Evolutionary conservation across 1,284 basidiomycete species (phyloP).

Genomic region (Amylostereum areolatum): DNA sequence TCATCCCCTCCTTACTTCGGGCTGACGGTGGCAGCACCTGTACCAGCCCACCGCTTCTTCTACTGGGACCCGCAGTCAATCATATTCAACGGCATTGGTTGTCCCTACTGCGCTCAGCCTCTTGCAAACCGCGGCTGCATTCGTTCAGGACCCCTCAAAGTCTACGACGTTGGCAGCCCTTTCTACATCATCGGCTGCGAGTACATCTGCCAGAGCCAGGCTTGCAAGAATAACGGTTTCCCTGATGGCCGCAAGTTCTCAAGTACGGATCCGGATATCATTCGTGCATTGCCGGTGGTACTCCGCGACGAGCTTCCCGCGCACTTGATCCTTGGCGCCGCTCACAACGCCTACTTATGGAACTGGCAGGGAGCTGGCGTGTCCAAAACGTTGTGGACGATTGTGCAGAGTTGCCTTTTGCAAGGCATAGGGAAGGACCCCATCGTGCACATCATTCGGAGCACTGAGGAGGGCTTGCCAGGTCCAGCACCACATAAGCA

Average conservation of each 20-base stretch:
- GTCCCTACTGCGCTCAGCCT: slow-evolving; percentile 51
- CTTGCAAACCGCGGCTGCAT: slow-evolving; percentile 63
- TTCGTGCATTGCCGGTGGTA: slow-evolving; percentile 56
- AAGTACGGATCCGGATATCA: slow-evolving; percentile 62
- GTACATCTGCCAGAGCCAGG: slow-evolving; percentile 51
- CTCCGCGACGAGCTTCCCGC: slow-evolving; percentile 70
- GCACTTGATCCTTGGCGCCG: slow-evolving; percentile 42
- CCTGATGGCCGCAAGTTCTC: slow-evolving; percentile 56
- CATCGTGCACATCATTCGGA: slow-evolving; percentile 48
- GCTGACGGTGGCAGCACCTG: slow-evolving; percentile 63
- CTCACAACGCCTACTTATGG: slow-evolving; percentile 46
- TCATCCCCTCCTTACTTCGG: slow-evolving; percentile 68
- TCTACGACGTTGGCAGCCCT: slow-evolving; percentile 68
- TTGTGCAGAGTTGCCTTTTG: slow-evolving; percentile 51
- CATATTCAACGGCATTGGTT: slow-evolving; percentile 69
- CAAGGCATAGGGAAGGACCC: slow-evolving; percentile 52
- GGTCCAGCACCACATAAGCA: slow-evolving; percentile 24
- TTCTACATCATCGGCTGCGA: slow-evolving; percentile 79
- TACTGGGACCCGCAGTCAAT: slow-evolving; percentile 77
- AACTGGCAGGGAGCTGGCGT: slow-evolving; percentile 68
- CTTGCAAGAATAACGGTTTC: slow-evolving; percentile 39
- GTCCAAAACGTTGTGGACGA: slow-evolving; percentile 60
- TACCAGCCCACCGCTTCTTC: slow-evolving; percentile 65
- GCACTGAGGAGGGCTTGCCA: slow-evolving; percentile 49
- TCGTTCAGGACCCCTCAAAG: slow-evolving; percentile 61